Base-by-base conservation (phyloP, 2,329 filamentous ascomycete species). In the Verticillium longisporum region DNA sequence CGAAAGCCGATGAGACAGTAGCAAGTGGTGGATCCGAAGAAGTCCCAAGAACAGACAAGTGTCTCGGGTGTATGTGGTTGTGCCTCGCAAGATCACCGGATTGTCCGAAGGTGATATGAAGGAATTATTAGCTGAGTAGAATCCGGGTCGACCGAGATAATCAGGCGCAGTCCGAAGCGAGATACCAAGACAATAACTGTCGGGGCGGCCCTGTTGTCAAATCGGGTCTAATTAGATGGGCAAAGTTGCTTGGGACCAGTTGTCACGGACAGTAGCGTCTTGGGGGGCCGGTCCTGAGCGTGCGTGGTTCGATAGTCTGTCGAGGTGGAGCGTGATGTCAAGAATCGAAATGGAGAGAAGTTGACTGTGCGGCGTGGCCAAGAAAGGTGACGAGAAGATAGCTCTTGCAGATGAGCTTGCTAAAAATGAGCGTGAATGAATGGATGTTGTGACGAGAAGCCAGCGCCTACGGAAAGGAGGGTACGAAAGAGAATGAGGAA, bases 371-470 rank as follows among this genome's bases (percentile, higher is more conserved):
- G 45, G 21, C 21, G 55, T 37, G 56, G 33, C 45, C 38, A 56
- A 7, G 26, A 54, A 41, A 65, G 55, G 64, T 63, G 62, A 64
- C 57, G 54, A 63, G 62, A 60, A 57, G 53, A 55, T 55, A 61
- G 57, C 62, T 61, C 64, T 61, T 65, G 64, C 64, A 65, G 62
- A 57, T 61, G 55, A 61, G 59, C 57, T 61, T 58, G 59, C 56
- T 56, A 58, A 57, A 26, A 65, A 56, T 56, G 61, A 61, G 57
- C 58, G 61, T 58, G 65, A 66, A 66, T 65, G 65, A 67, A 66
- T 70, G 68, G 68, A 68, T 64, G 64, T 57, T 66, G 61, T 41
- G 65, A 67, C 63, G 64, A 67, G 62, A 64, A 65, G 63, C 67
- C 67, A 68, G 68, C 68, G 68, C 66, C 67, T 69, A 69, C 63